Base-by-base conservation (phyloP, 1,139 yeast species). In the Debaryomyces singareniensis region DNA sequence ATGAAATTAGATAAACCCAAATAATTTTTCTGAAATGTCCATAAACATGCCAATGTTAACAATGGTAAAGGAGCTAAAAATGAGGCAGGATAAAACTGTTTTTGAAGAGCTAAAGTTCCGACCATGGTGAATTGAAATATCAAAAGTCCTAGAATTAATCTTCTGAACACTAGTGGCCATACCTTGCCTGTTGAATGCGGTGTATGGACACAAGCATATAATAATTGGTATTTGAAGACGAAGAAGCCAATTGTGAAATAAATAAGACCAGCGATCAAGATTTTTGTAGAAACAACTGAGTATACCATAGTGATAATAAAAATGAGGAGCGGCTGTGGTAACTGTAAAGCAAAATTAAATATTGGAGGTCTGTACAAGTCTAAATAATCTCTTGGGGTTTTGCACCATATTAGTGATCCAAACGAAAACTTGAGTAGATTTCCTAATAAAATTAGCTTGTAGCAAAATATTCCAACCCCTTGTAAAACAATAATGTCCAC, bases 41-140 rank as follows among this genome's bases (percentile, higher is more conserved):
- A 86, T 49, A 83, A 63, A 34, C 79, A 75, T 28, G 74, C 68
- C 16, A 81, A 43, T 0, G 94, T 80, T 4, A 75, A 56, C 9
- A 84, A 46, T 1, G 95, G 93, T 27, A 87, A 60, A 2, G 96
- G 96, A 1, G 78, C 63, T 29, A 89, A 59, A 38, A 78, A 68
- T 21, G 82, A 60, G 0, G 96, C 86, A 28, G 85, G 61, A 7
- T 76, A 58, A 58, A 79, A 87, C 0, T 94, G 94, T 37, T 81
- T 78, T 43, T 85, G 76, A 11, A 82, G 69, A 1, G 84, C 91
- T 35, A 89, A 61, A 1, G 94, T 80, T 2, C 96, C 97, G 2
- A 89, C 87, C 86, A 87, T 86, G 11, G 96, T 85, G 34, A 89
- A 55, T 47, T 91, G 97, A 50, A 91, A 69, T 29, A 78, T 65